Percentiles rank a stretch among this genome's conserved stretches.
phyloP scores from a whole-genome alignment of 2,329 filamentous ascomycete species.

The Ceratocystis papillata region DNA sequence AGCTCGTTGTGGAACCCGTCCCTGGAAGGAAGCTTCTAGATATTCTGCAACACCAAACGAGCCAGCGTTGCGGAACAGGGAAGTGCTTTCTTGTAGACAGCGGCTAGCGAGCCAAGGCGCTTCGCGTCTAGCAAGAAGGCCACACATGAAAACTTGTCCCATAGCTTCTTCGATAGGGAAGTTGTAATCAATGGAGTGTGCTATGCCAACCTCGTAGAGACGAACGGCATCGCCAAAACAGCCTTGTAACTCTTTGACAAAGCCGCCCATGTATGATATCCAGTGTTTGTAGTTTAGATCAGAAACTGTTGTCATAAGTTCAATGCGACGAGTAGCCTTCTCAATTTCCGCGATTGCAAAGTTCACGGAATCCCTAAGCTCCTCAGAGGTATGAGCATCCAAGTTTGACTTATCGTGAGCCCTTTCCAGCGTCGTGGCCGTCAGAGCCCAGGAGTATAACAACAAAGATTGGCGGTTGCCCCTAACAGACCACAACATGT shows the following conservation, averaged over 20 bases:
- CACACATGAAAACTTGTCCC: conserved; percentile 62
- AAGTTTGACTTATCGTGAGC: conserved; percentile 36
- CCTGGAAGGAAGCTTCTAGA: conserved; percentile 47
- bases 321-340: conserved; percentile 48
- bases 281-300: conserved; percentile 62
- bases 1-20: conserved; percentile 47
- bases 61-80: conserved; percentile 57
- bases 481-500: conserved; percentile 48
- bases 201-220: conserved; percentile 59
- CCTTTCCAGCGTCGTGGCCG: conserved; percentile 41
- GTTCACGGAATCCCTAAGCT: conserved; percentile 33
- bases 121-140: conserved; percentile 54
- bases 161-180: conserved; percentile 63
- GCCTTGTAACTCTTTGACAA: conserved; percentile 51
- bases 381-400: conserved; percentile 25
- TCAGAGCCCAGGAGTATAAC: conserved; percentile 49
- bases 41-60: conserved; percentile 58
- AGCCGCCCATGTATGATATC: conserved; percentile 57
- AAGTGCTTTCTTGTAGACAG: conserved; percentile 56
- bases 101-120: conserved; percentile 58
- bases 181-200: conserved; percentile 57
- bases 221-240: conserved; percentile 49
- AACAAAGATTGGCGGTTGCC: conserved; percentile 48
- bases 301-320: conserved; percentile 47
- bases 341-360: conserved; percentile 45